Conservation (phyloP, 495 filamentous ascomycete species). For the Penicillium egyptiacum region DNA sequence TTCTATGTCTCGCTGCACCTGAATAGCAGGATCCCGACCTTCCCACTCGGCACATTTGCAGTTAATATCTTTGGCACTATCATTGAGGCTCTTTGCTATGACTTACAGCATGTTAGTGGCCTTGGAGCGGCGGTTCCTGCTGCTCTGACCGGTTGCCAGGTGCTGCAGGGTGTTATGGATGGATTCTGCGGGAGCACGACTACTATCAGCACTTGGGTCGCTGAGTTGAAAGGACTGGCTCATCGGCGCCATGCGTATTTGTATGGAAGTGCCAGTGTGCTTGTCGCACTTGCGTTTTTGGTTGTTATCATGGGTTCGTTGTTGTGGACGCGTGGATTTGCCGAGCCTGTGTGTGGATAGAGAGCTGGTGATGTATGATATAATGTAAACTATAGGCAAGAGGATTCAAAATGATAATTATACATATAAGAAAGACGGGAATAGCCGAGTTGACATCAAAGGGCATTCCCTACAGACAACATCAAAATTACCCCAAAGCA, state of each 20-base stretch:
- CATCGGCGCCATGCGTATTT: slow-evolving; percentile 65
- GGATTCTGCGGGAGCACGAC: slow-evolving; percentile 90
- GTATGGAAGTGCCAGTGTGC: slow-evolving; percentile 70
- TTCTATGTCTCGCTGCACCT: slow-evolving; percentile 66
- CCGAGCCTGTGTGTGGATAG: slow-evolving; percentile 45
- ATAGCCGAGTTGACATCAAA: slow-evolving; percentile 4
- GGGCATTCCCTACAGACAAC: neutral
- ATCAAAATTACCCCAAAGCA: neutral
- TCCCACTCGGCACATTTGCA: slow-evolving; percentile 86
- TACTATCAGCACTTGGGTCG: slow-evolving; percentile 91
- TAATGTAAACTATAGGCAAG: neutral
- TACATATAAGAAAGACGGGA: neutral
- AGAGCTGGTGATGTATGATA: neutral
- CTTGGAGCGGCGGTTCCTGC: slow-evolving; percentile 24
- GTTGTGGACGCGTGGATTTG: slow-evolving; percentile 70
- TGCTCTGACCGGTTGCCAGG: slow-evolving; percentile 64
- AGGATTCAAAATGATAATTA: neutral
- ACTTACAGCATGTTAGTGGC: slow-evolving; percentile 60
- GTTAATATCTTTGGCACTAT: slow-evolving; percentile 80
- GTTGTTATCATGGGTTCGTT: slow-evolving; percentile 79
- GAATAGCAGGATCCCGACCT: slow-evolving; percentile 64
- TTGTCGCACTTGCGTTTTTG: slow-evolving; percentile 61
- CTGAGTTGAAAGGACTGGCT: slow-evolving; percentile 69
- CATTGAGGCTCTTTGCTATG: slow-evolving; percentile 64
- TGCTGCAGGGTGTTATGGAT: slow-evolving; percentile 81